Evolutionary conservation across 208 protist genomes (phyloP), one percentile per base, ranked within the genome.

Genomic region (Angomonas desouzai): DNA sequence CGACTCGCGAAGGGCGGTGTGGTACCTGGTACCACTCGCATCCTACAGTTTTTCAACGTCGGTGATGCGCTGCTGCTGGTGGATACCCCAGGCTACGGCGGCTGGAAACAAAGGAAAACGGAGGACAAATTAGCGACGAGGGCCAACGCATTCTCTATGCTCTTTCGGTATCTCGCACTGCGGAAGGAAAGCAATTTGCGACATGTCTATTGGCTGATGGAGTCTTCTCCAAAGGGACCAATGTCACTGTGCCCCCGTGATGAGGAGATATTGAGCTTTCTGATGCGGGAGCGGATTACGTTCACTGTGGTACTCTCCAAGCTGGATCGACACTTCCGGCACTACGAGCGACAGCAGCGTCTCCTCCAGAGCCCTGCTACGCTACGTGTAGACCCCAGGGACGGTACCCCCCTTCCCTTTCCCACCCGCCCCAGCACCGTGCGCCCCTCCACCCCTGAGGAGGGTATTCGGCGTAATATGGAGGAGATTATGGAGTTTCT

Each of bases 11-110:
- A 76, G 55, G 61, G 74, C 28, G 74, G 81, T 18, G 45, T 53
- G 1, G 74, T 59, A 9, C 68, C 71, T 9, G 91, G 91, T 55
- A 89, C 83, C 22, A 94, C 87, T 13, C 78, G 83, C 18, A 60
- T 87, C 23, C 73, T 96, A 10, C 77, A 93, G 56, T 96, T 96
- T 70, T 96, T 93, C 67, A 96, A 93, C 58, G 91, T 94, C 3
- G 91, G 87, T 22, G 91, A 93, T 56, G 85, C 77, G 6, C 63
- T 96, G 36, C 74, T 93, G 34, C 73, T 96, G 27, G 87, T 93
- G 4, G 91, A 94, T 63, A 93, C 87, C 1, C 91, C 91, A 49
- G 87, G 91, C 23, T 96, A 96, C 68, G 91, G 91, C 33, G 81
- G 80, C 9, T 96, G 91, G 87, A 68, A 66, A 49, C 74, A 85